Evolutionary conservation across 495 filamentous ascomycete genomes (phyloP).

Genomic region (Aspergillus cristatus): DNA sequence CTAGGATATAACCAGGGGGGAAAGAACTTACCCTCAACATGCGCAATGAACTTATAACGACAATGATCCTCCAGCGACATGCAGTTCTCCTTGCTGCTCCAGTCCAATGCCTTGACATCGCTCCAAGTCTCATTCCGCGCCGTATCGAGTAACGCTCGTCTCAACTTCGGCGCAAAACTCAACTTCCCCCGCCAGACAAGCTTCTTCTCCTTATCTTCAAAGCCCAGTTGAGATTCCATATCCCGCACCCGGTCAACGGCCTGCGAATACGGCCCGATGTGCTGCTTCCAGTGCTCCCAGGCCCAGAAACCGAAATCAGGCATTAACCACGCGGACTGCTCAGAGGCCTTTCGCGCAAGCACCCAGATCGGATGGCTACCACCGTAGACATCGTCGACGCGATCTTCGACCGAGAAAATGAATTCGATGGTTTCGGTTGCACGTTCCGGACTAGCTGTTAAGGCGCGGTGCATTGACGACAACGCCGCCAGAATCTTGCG

Average conservation of each 20-base stretch:
- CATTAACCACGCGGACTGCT: constrained; percentile 44
- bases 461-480: constrained; percentile 14
- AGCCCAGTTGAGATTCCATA: constrained; percentile 12
- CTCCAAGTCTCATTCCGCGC: constrained; percentile 30
- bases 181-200: constrained; percentile 52
- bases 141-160: constrained; percentile 25
- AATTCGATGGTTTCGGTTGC: constrained; percentile 42
- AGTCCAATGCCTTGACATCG: constrained; percentile 29
- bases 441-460: constrained; percentile 18
- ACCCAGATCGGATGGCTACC: constrained; percentile 38
- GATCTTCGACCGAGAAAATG: constrained; percentile 32
- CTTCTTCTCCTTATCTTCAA: constrained; percentile 33
- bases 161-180: constrained; percentile 15
- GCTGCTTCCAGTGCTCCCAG: constrained; percentile 42
- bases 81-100: constrained; percentile 20
- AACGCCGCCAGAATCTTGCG: constrained; percentile 18
- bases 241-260: constrained; percentile 26
- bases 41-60: constrained; percentile 34
- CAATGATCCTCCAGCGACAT: constrained; percentile 37
- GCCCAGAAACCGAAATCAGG: constrained; percentile 64
- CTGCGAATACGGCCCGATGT: constrained; percentile 39
- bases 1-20: background rate
- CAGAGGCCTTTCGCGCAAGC: constrained; percentile 15
- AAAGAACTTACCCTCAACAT: constrained; percentile 32
- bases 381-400: constrained; percentile 9